A percentile compares a stretch with the other conserved stretches of the same genome.
Evolutionary conservation across 768 basidiomycete species (phyloP).

Genomic region (Termitomyces sp.): DNA sequence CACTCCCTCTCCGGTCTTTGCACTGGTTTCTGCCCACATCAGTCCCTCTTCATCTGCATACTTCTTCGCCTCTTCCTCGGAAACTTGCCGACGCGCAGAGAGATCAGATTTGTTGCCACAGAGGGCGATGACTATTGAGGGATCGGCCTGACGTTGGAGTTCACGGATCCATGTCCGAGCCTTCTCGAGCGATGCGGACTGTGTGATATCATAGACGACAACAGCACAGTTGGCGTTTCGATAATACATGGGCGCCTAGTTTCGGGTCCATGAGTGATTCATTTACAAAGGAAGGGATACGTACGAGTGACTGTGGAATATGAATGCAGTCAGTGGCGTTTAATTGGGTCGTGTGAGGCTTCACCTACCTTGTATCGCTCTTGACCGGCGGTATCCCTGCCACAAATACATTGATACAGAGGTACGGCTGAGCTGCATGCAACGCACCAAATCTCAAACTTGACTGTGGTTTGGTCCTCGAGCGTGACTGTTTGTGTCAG

Average conservation of each 20-base stretch:
- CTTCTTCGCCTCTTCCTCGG: slow-evolving; percentile 87
- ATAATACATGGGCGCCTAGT: slow-evolving; percentile 93
- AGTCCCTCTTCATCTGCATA: slow-evolving; percentile 90
- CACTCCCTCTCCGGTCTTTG: slow-evolving; percentile 87
- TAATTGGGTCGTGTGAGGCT: slow-evolving; percentile 9
- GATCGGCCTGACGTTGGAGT: slow-evolving; percentile 96
- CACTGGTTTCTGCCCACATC: slow-evolving; percentile 91
- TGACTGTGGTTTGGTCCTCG: slow-evolving; percentile 86
- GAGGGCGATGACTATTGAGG: slow-evolving; percentile 92
- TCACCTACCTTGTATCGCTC: slow-evolving; percentile 83
- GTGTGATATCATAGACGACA: slow-evolving; percentile 96
- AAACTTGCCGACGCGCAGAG: slow-evolving; percentile 77
- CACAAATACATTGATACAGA: slow-evolving; percentile 7
- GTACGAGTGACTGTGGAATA: slow-evolving; percentile 34
- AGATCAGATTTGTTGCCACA: slow-evolving; percentile 96
- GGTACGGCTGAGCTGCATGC: background rate
- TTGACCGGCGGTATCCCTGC: slow-evolving; percentile 94
- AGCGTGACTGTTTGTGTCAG: slow-evolving; percentile 95
- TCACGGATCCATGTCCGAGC: slow-evolving; percentile 96
- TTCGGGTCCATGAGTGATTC: background rate
- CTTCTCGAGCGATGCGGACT: slow-evolving; percentile 87
- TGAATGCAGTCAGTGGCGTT: slow-evolving; percentile 9
- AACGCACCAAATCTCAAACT: slow-evolving; percentile 95
- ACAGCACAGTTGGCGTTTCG: slow-evolving; percentile 93
- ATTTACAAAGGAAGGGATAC: slow-evolving; percentile 21